A percentile compares a stretch with the other conserved stretches of the same genome.
These are phyloP conservation scores for Periconia sp. DNA, from an alignment of 2,329 filamentous ascomycete species.

Conservation along the genomic window DNA sequence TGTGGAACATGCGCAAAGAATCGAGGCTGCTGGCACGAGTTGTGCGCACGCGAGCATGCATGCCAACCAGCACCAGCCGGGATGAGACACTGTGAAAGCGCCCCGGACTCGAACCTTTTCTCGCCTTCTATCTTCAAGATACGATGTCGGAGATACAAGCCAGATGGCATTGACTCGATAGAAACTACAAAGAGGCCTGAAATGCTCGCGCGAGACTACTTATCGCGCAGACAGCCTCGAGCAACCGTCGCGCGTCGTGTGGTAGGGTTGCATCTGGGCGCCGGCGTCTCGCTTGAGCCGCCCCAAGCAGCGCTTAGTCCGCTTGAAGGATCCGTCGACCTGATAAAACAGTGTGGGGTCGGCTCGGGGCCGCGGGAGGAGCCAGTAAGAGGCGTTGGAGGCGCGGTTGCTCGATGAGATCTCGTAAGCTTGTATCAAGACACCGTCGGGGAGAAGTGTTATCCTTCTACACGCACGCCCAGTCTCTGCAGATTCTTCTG, in stretches of 20 bases:
- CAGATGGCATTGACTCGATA: background rate
- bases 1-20: too few species aligned
- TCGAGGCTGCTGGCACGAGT: background rate
- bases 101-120: too few species aligned
- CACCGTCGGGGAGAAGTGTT: too few species aligned
- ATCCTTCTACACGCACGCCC: too few species aligned
- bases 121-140: conserved; percentile 1
- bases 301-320: too few species aligned
- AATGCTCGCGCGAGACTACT: too few species aligned
- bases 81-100: background rate
- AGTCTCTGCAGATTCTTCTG: too few species aligned
- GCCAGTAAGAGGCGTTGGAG: background rate
- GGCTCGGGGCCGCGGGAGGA: conserved; percentile 3
- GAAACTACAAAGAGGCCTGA: too few species aligned
- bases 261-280: too few species aligned
- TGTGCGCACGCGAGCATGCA: background rate
- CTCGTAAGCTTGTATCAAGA: conserved; percentile 1
- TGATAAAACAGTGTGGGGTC: conserved; percentile 1
- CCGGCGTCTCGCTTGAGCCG: too few species aligned
- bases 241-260: too few species aligned
- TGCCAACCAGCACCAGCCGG: background rate
- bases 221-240: too few species aligned
- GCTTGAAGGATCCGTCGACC: background rate
- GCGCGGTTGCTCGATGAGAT: conserved; percentile 5
- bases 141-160: background rate